These are phyloP conservation scores for Piper betle DNA, from an alignment of 164 flowering plant genomes.

Conservation along the genomic window DNA sequence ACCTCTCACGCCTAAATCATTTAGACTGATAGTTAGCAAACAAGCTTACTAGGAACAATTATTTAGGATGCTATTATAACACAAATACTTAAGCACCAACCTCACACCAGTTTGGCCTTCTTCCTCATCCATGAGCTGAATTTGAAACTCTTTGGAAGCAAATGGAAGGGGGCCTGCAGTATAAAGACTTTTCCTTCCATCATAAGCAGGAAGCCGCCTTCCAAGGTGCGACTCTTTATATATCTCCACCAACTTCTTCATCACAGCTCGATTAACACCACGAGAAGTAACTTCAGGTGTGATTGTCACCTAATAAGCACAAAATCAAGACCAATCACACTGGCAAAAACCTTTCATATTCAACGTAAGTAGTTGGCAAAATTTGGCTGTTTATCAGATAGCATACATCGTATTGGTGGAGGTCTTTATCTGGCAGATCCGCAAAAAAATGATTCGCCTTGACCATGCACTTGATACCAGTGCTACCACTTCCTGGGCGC, in stretches of 20 bases:
- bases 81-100: slow-evolving; percentile 14
- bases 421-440: slow-evolving; percentile 67
- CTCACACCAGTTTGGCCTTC: slow-evolving; percentile 62
- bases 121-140: slow-evolving; percentile 70
- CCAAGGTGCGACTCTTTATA: slow-evolving; percentile 79
- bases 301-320: slow-evolving; percentile 59
- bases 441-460: slow-evolving; percentile 85
- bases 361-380: no score
- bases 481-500: slow-evolving; percentile 64
- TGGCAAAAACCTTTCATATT: background rate
- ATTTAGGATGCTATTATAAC: background rate
- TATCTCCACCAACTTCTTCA: slow-evolving; percentile 53
- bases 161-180: slow-evolving; percentile 99
- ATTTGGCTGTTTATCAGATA: background rate
- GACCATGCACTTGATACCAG: slow-evolving; percentile 51
- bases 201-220: slow-evolving; percentile 86
- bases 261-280: slow-evolving; percentile 83
- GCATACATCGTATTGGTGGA: slow-evolving; percentile 82
- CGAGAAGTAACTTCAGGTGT: slow-evolving; percentile 78
- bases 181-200: slow-evolving; percentile 89
- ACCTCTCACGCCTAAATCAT: slow-evolving; percentile 54
- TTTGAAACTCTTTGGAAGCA: slow-evolving; percentile 45
- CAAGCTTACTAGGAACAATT: background rate
- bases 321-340: background rate
- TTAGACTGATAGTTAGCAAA: background rate